Evolutionary conservation across 345 rosid species (phyloP).

Genomic region (Cardiospermum halicacabum): DNA sequence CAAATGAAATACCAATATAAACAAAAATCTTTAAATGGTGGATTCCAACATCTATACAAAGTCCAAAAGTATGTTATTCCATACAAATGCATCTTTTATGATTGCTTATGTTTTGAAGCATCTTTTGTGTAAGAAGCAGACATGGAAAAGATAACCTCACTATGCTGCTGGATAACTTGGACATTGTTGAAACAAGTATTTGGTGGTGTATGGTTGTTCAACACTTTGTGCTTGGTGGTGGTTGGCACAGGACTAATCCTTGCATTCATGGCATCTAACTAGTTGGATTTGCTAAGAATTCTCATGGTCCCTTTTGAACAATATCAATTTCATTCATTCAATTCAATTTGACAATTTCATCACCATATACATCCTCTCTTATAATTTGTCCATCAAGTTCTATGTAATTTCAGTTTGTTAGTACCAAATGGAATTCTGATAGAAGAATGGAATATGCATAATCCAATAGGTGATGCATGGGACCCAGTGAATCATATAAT

Average conservation of each 20-base stretch:
- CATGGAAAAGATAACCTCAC: background rate
- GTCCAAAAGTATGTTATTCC: background rate
- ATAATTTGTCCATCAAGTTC: no score
- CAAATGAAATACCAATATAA: constrained; percentile 1
- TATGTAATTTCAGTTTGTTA: background rate
- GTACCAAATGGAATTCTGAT: background rate
- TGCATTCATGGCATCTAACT: background rate
- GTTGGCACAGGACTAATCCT: background rate
- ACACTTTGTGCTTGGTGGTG: no score
- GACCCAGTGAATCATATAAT: constrained; percentile 7
- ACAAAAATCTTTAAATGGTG: background rate
- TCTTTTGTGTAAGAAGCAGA: background rate
- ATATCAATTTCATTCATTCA: background rate
- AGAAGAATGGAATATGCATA: no score
- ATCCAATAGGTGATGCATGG: no score
- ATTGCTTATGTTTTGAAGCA: background rate
- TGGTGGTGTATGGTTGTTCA: background rate
- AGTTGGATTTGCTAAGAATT: background rate
- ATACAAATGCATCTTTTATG: no score
- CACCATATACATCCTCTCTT: background rate
- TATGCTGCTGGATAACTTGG: background rate
- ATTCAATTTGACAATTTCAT: background rate
- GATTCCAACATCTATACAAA: background rate
- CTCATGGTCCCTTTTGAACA: background rate
- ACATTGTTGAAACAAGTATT: background rate